phyloP scores from a whole-genome alignment of 768 basidiomycete genomes.

The Panaeolus cyanescens region DNA sequence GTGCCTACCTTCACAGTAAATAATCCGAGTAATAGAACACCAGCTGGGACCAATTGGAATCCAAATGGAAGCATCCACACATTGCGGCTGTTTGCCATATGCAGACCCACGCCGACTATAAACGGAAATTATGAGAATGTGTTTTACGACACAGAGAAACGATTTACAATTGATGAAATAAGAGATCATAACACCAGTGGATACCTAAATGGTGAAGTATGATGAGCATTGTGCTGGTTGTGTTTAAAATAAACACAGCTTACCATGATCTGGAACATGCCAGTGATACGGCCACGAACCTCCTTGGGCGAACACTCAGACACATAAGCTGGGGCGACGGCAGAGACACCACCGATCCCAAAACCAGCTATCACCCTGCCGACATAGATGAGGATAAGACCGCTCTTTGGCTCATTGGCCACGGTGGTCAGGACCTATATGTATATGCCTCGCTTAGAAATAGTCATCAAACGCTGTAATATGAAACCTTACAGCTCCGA shows the following conservation, averaged over 20 bases:
- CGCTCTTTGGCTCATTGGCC: slow-evolving; percentile 51
- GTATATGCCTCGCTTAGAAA: neutral
- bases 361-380: slow-evolving; percentile 81
- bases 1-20: slow-evolving; percentile 59
- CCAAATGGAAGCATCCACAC: slow-evolving; percentile 78
- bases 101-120: slow-evolving; percentile 60
- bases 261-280: slow-evolving; percentile 85
- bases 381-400: slow-evolving; percentile 71
- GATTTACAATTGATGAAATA: slow-evolving; percentile 78
- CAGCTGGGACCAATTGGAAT: slow-evolving; percentile 74
- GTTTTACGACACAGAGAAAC: neutral
- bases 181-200: slow-evolving; percentile 82
- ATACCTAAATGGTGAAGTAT: slow-evolving; percentile 39
- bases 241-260: slow-evolving; percentile 3
- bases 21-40: slow-evolving; percentile 67
- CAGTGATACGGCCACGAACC: slow-evolving; percentile 84
- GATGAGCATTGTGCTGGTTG: neutral
- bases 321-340: slow-evolving; percentile 85
- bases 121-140: neutral
- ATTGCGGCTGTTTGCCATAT: slow-evolving; percentile 45
- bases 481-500: slow-evolving; percentile 62
- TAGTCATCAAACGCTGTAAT: slow-evolving; percentile 6
- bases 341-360: slow-evolving; percentile 81
- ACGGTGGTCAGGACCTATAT: slow-evolving; percentile 69
- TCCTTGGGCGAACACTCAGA: slow-evolving; percentile 88